Percentiles rank a stretch among this genome's conserved stretches.
These are phyloP conservation scores for Pisolithus tinctorius DNA, from an alignment of 768 basidiomycete genomes.

Conservation along the genomic window DNA sequence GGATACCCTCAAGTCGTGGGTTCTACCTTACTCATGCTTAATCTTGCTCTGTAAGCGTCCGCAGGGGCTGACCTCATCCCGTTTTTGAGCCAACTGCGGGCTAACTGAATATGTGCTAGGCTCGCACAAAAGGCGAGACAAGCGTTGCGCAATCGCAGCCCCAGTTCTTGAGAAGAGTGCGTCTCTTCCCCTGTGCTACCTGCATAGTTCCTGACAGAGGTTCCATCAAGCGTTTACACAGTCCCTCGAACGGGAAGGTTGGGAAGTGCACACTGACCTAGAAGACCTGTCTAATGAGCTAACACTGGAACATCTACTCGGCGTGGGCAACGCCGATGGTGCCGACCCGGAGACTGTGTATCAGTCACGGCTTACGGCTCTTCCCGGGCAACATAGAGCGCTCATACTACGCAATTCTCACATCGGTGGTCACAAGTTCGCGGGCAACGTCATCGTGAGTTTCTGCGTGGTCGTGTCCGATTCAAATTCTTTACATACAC, in stretches of 20 bases:
- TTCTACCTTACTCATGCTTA: slow-evolving; percentile 84
- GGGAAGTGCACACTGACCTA: slow-evolving; percentile 70
- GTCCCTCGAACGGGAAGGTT: slow-evolving; percentile 59
- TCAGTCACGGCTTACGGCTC: slow-evolving; percentile 36
- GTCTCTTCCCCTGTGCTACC: slow-evolving; percentile 17
- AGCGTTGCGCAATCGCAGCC: slow-evolving; percentile 83
- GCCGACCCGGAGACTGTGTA: slow-evolving; percentile 49
- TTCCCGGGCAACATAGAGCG: slow-evolving; percentile 54
- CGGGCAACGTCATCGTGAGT: slow-evolving; percentile 86
- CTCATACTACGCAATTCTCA: slow-evolving; percentile 87
- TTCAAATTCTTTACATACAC: background rate
- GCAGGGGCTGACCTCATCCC: background rate
- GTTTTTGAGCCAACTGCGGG: background rate
- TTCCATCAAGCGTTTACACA: slow-evolving; percentile 48
- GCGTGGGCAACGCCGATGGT: background rate
- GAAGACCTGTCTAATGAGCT: slow-evolving; percentile 43
- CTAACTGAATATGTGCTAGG: slow-evolving; percentile 38
- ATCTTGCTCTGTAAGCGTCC: slow-evolving; percentile 77
- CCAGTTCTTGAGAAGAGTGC: slow-evolving; percentile 73
- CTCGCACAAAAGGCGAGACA: slow-evolving; percentile 90
- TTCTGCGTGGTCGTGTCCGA: background rate
- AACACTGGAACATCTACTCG: slow-evolving; percentile 18
- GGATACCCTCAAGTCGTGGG: slow-evolving; percentile 57
- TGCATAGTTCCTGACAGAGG: background rate
- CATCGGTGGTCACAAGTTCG: slow-evolving; percentile 89